Conservation (phyloP, 192 early-diverging fungal species). For the Piromyces finnis region DNA sequence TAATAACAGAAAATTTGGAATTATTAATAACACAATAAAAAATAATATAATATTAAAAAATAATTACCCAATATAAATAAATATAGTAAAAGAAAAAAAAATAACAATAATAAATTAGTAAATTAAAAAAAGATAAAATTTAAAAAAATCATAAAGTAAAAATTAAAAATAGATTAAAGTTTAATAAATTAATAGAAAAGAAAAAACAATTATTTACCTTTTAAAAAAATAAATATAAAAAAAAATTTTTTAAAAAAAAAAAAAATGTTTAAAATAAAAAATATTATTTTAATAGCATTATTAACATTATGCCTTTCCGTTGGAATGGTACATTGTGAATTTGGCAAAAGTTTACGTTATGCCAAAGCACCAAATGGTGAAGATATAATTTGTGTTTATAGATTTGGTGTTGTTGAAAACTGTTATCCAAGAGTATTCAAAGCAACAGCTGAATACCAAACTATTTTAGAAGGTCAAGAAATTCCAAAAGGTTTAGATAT, state of each 20-base stretch:
- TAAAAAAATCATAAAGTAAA: too few species aligned
- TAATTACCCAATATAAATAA: too few species aligned
- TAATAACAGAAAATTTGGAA: too few species aligned
- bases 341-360: neutral
- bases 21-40: too few species aligned
- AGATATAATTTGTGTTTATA: neutral
- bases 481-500: conserved; percentile 42
- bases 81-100: too few species aligned
- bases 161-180: too few species aligned
- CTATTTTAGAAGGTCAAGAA: conserved; percentile 34
- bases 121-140: too few species aligned
- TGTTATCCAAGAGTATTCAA: conserved; percentile 40
- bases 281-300: neutral
- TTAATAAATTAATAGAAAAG: too few species aligned
- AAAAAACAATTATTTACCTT: too few species aligned
- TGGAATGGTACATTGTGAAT: neutral
- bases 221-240: neutral
- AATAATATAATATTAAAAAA: too few species aligned
- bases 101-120: too few species aligned
- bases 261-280: neutral
- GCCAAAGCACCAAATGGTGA: neutral
- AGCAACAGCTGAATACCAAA: conserved; percentile 36
- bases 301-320: neutral
- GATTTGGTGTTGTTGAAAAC: neutral
- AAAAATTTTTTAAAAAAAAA: neutral